phyloP scores from a whole-genome alignment of 73 alveolate species.

The Tetrahymena borealis region DNA sequence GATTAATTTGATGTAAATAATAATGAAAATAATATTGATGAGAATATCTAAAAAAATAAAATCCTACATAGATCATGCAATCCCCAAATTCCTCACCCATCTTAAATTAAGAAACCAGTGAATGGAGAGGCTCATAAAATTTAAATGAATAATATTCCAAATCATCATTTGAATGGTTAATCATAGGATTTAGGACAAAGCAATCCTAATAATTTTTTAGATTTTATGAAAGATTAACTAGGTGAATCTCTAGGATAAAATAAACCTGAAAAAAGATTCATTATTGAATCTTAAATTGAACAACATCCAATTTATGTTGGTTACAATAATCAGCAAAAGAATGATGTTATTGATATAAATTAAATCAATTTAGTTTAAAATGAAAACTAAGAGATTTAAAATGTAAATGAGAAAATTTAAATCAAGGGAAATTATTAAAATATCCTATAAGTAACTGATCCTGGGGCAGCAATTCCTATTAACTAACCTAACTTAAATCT shows the following conservation, averaged over 20 bases:
- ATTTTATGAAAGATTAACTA: neutral
- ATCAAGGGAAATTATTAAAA: no score
- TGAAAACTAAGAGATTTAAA: no score
- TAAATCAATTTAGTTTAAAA: neutral
- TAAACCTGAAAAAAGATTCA: neutral
- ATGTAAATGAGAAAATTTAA: no score
- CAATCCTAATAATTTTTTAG: neutral
- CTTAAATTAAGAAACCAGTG: no score
- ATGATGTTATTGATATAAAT: neutral
- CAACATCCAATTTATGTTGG: neutral
- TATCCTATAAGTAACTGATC: no score
- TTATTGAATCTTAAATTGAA: neutral
- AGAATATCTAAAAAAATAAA: neutral
- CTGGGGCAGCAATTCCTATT: neutral
- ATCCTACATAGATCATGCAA: no score
- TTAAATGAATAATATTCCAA: no score
- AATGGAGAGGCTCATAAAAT: no score
- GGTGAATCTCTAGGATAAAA: neutral
- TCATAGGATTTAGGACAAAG: neutral
- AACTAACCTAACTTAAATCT: neutral
- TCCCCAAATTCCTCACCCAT: no score
- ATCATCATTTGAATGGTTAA: no score
- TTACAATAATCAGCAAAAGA: neutral
- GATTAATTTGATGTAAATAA: neutral
- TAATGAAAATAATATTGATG: neutral